These are phyloP conservation scores for Prunella vulgaris DNA, from an alignment of 257 asterid genomes.

Conservation along the genomic window DNA sequence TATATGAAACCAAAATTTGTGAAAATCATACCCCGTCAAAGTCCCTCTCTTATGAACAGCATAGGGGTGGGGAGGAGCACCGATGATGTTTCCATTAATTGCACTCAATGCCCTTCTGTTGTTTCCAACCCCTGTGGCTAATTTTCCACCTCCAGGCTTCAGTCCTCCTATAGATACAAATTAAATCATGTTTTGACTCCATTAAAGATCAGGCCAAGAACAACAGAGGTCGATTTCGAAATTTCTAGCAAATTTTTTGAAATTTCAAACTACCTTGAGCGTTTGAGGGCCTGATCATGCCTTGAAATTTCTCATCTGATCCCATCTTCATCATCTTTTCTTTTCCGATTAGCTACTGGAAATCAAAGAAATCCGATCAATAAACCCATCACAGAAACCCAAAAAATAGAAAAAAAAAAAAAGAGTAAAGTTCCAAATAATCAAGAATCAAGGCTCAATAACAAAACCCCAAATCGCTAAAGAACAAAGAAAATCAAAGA, in stretches of 20 bases:
- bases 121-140: constrained; percentile 24
- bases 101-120: constrained; percentile 74
- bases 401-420: no score
- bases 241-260: constrained; percentile 4
- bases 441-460: constrained; percentile 21
- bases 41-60: constrained; percentile 61
- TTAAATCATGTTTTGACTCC: background rate
- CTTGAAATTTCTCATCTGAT: constrained; percentile 62
- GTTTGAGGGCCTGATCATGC: constrained; percentile 48
- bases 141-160: constrained; percentile 33
- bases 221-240: background rate
- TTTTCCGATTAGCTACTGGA: no score
- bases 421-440: background rate
- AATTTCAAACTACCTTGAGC: constrained; percentile 45
- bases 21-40: constrained; percentile 50
- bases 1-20: background rate
- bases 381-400: background rate
- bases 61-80: constrained; percentile 48
- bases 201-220: constrained; percentile 2
- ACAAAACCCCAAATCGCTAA: constrained; percentile 11
- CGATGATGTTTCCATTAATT: constrained; percentile 54
- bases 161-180: constrained; percentile 34
- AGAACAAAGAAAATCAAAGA: background rate
- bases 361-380: background rate
- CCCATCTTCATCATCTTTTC: constrained; percentile 44